These are phyloP conservation scores for Scheffersomyces stipitis DNA, from an alignment of 805 yeast genomes.

Conservation along the genomic window DNA sequence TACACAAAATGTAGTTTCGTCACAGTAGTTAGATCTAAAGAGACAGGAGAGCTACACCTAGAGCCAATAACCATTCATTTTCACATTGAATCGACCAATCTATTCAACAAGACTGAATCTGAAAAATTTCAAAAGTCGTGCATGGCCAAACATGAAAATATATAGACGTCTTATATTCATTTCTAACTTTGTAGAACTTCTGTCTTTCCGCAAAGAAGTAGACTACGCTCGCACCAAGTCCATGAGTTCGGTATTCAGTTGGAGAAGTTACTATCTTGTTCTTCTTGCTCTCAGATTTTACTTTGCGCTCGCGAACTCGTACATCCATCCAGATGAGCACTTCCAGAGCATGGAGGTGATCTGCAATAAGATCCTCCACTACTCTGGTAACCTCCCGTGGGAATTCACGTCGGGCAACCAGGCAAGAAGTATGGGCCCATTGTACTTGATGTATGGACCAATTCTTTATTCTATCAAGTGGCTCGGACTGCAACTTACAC, in stretches of 20 bases:
- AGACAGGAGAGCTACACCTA: too few species aligned
- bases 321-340: conserved; percentile 97
- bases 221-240: too few species aligned
- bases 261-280: conserved; percentile 50
- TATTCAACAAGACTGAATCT: too few species aligned
- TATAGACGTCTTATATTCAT: too few species aligned
- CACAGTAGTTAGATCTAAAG: too few species aligned
- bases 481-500: conserved; percentile 39
- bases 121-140: background rate
- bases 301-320: conserved; percentile 69
- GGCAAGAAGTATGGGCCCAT: conserved; percentile 69
- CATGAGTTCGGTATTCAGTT: too few species aligned
- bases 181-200: too few species aligned
- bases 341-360: conserved; percentile 86
- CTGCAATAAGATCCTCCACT: conserved; percentile 45
- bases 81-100: too few species aligned
- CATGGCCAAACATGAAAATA: background rate
- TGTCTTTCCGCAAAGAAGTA: too few species aligned
- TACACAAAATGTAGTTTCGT: too few species aligned
- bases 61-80: too few species aligned
- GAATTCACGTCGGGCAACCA: conserved; percentile 63
- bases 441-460: conserved; percentile 72
- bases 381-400: conserved; percentile 67
- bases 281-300: conserved; percentile 50
- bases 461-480: conserved; percentile 36